Evolutionary conservation across 1,139 yeast genomes (phyloP).

Genomic region (Suzukiozyma palmioleophila): DNA sequence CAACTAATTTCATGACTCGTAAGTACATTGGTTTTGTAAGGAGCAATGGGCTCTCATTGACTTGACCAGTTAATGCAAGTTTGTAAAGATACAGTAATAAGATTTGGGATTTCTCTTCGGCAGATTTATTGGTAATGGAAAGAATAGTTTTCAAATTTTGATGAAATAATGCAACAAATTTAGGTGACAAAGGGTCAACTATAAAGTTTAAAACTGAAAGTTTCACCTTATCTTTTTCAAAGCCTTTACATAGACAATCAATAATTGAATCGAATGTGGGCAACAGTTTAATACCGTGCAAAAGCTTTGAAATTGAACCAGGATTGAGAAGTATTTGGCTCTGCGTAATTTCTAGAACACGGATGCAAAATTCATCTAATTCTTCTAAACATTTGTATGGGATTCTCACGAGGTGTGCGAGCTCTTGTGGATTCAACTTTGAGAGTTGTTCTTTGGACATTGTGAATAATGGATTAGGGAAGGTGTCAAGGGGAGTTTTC

Average conservation of each 20-base stretch:
- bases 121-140: conserved; percentile 10
- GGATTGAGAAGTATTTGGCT: conserved; percentile 26
- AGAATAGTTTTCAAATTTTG: conserved; percentile 19
- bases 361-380: conserved; percentile 26
- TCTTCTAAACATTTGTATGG: conserved; percentile 23
- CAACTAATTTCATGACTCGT: conserved; percentile 17
- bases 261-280: conserved; percentile 6
- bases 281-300: conserved; percentile 12
- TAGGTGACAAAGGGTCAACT: conserved; percentile 17
- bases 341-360: conserved; percentile 26
- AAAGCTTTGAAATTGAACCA: conserved; percentile 17
- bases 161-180: conserved; percentile 16
- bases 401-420: conserved; percentile 22
- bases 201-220: conserved; percentile 26
- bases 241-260: conserved; percentile 8
- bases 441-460: conserved; percentile 25
- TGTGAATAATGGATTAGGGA: conserved; percentile 32
- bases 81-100: conserved; percentile 22
- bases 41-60: conserved; percentile 23
- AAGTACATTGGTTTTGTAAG: conserved; percentile 17
- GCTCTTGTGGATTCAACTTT: conserved; percentile 18
- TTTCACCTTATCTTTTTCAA: conserved; percentile 20
- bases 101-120: conserved; percentile 14
- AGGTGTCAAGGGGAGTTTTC: conserved; percentile 15
- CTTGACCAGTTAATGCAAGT: conserved; percentile 18